Evolutionary conservation across 2,329 filamentous ascomycete genomes (phyloP), one percentile per base, ranked within the genome.

Genomic region (Trematosphaeria pertusa): DNA sequence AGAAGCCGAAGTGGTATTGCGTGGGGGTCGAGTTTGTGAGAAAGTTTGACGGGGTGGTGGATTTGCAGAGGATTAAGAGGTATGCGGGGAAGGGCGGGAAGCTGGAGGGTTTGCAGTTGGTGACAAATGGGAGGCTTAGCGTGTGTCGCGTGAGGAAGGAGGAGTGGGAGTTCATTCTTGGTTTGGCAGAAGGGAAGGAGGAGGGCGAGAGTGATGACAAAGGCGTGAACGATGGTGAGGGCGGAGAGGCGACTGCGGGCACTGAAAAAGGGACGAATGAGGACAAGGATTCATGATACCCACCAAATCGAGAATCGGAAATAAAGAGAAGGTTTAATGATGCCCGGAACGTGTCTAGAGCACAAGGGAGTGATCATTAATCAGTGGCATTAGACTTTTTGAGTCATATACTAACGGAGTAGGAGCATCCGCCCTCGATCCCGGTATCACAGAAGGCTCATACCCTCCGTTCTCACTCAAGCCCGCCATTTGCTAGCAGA

Each of bases 11-110:
- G 62, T 99, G 94, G 94, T 89, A 86, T 42, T 82, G 94, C 14
- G 94, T 97, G 1, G 88, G 95, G 51, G 93, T 97, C 37, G 82
- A 87, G 62, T 97, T 96, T 69, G 85, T 88, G 46, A 86, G 85
- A 68, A 97, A 96, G 72, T 91, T 97, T 59, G 77, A 79, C 1
- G 79, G 84, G 11, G 81, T 85, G 0, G 82, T 97, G 46, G 81
- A 81, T 4, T 79, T 97, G 40, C 82, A 83, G 52, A 85, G 89
- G 56, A 79, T 97, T 34, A 87, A 88, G 43, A 80, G 81, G 26
- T 78, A 87, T 62, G 83, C 83, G 1, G 53, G 37, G 5, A 76
- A 78, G 31, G 65, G 81, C 7, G 80, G 78, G 6, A 78, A 82
- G 5, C 75, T 96, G 31, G 83, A 84, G 61, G 81, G 84, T 38